Conservation (phyloP, 2,329 filamentous ascomycete species). For the Phaeosphaeriaceae sp. region DNA sequence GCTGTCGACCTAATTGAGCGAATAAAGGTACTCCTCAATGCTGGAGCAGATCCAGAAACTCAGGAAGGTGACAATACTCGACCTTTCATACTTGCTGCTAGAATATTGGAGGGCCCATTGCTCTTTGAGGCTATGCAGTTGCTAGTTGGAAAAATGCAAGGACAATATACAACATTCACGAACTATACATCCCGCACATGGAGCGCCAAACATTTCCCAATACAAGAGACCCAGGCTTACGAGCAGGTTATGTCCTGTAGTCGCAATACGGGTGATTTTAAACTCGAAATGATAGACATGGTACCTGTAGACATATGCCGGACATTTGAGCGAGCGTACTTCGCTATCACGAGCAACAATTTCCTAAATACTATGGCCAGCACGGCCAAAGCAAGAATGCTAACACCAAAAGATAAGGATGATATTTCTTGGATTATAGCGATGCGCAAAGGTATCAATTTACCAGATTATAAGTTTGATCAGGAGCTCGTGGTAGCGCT, state of each 20-base stretch:
- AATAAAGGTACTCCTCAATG: slow-evolving; percentile 33
- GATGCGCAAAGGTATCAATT: slow-evolving; percentile 21
- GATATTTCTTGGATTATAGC: slow-evolving; percentile 28
- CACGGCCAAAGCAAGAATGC: slow-evolving; percentile 13
- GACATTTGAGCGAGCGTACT: slow-evolving; percentile 33
- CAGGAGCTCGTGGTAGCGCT: slow-evolving; percentile 35
- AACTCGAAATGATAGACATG: slow-evolving; percentile 23
- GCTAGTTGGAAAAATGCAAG: slow-evolving; percentile 32
- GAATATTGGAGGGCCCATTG: slow-evolving; percentile 34
- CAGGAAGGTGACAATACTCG: slow-evolving; percentile 25
- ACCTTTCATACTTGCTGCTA: slow-evolving; percentile 35
- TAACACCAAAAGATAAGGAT: slow-evolving; percentile 28
- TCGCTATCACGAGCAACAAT: slow-evolving; percentile 31
- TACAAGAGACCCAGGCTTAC: slow-evolving; percentile 27
- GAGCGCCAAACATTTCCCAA: slow-evolving; percentile 35
- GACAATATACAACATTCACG: slow-evolving; percentile 13
- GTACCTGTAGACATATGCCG: slow-evolving; percentile 30
- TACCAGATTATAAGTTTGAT: slow-evolving; percentile 34
- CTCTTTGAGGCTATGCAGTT: slow-evolving; percentile 31
- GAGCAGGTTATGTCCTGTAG: slow-evolving; percentile 32
- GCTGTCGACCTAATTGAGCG: slow-evolving; percentile 35
- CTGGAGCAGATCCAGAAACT: slow-evolving; percentile 39
- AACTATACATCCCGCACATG: slow-evolving; percentile 22
- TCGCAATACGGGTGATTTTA: slow-evolving; percentile 27
- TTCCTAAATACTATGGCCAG: slow-evolving; percentile 28